These are phyloP conservation scores for Erucastrum elatum DNA, from an alignment of 345 rosid genomes.

Conservation along the genomic window DNA sequence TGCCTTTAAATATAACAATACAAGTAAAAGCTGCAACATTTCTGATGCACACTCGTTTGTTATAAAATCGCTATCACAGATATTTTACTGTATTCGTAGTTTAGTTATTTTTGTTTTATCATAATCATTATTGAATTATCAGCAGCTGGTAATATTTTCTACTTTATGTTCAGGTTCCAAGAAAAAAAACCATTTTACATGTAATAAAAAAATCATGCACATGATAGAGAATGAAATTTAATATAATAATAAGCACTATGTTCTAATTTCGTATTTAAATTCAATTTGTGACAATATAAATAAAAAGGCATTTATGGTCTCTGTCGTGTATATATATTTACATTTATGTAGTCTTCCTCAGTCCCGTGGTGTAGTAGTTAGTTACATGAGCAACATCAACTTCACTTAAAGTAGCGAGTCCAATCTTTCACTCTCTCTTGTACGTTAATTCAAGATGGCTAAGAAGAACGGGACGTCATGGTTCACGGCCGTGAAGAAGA, in stretches of 20 bases:
- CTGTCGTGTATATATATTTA: conserved; percentile 13
- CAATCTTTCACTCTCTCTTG: background rate
- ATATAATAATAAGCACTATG: background rate
- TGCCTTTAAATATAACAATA: conserved; percentile 15
- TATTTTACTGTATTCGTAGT: conserved; percentile 26
- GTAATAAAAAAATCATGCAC: background rate
- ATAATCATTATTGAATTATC: conserved; percentile 14
- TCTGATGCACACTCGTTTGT: conserved; percentile 27
- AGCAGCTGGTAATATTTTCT: conserved; percentile 18
- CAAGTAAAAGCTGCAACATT: conserved; percentile 34
- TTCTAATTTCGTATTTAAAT: background rate
- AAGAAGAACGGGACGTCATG: conserved; percentile 71
- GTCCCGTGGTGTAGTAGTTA: conserved; percentile 32
- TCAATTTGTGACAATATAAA: background rate
- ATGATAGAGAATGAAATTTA: background rate
- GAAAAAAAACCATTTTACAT: background rate
- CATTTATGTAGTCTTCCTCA: conserved; percentile 16
- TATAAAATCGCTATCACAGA: conserved; percentile 22
- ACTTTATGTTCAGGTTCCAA: background rate
- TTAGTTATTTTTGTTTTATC: conserved; percentile 22
- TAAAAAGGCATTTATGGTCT: background rate
- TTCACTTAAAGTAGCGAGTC: conserved; percentile 17
- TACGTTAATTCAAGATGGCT: conserved; percentile 48
- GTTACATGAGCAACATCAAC: conserved; percentile 27
- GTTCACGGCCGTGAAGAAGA: conserved; percentile 77